These are phyloP conservation scores for Lasiodiplodia theobromae DNA, from an alignment of 2,329 filamentous ascomycete genomes.

Conservation along the genomic window DNA sequence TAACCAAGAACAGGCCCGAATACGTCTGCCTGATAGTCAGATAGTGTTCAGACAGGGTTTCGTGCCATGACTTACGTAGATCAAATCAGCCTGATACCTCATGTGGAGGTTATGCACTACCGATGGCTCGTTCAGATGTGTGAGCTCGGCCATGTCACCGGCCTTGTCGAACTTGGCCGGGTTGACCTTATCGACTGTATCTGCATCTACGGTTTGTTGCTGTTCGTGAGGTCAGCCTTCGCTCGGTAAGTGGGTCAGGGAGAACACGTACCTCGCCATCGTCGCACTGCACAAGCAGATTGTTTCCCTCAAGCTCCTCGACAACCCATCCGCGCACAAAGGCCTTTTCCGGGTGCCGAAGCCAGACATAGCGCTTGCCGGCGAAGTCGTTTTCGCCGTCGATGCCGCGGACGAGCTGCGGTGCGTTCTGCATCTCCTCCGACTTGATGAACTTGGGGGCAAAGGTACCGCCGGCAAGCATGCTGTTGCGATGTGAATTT, in stretches of 20 bases:
- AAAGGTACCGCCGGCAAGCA: constrained; percentile 79
- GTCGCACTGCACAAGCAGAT: constrained; percentile 87
- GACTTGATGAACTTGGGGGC: constrained; percentile 95
- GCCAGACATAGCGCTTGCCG: constrained; percentile 97
- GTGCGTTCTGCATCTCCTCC: constrained; percentile 72
- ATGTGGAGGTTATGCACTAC: constrained; percentile 97
- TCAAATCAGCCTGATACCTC: constrained; percentile 93
- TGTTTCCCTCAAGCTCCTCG: constrained; percentile 74
- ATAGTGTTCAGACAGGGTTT: too few relatives aligned
- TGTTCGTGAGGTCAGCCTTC: constrained; percentile 44
- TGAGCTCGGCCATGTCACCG: constrained; percentile 98
- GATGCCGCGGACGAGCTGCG: constrained; percentile 70
- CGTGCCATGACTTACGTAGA: constrained; percentile 66
- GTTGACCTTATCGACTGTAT: constrained; percentile 97
- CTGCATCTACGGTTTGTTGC: constrained; percentile 85
- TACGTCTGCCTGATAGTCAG: constrained; percentile 71
- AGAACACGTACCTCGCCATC: constrained; percentile 76
- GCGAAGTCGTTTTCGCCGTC: constrained; percentile 99
- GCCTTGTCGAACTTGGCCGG: constrained; percentile 99
- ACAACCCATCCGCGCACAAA: constrained; percentile 94
- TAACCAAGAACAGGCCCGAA: constrained; percentile 94
- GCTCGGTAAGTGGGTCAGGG: background rate
- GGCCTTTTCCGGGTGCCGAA: constrained; percentile 83
- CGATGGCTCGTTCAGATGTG: constrained; percentile 95
- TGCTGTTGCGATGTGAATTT: constrained; percentile 70